Evolutionary conservation across 352 stramenopile species (phyloP).

Genomic region (Pythium oligandrum): DNA sequence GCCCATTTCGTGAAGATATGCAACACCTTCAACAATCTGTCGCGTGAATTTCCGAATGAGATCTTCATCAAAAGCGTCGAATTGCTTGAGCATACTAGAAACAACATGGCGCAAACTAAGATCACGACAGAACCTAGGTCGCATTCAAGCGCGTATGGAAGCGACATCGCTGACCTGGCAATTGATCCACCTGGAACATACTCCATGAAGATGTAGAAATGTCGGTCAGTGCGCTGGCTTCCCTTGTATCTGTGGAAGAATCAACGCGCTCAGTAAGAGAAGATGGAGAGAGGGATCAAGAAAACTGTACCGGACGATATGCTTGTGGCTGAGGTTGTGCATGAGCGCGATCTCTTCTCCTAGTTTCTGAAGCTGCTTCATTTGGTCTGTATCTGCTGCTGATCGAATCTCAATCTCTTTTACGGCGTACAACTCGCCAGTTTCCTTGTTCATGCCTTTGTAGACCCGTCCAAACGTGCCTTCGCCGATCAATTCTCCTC

Average conservation of each 20-base stretch:
- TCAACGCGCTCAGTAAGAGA: not conserved
- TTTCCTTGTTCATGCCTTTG: slow-evolving; percentile 91
- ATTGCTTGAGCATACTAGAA: slow-evolving; percentile 87
- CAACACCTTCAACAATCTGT: slow-evolving; percentile 89
- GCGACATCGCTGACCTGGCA: slow-evolving; percentile 33
- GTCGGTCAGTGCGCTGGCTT: slow-evolving; percentile 62
- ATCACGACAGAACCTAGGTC: no score
- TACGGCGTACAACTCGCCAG: slow-evolving; percentile 87
- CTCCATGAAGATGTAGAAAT: slow-evolving; percentile 96
- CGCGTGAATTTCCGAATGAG: slow-evolving; percentile 89
- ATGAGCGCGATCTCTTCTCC: slow-evolving; percentile 93
- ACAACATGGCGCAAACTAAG: slow-evolving; percentile 5
- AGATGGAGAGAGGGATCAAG: not conserved
- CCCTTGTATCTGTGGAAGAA: slow-evolving; percentile 58
- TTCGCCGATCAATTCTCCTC: slow-evolving; percentile 91
- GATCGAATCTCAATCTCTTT: slow-evolving; percentile 86
- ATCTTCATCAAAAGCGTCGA: slow-evolving; percentile 89
- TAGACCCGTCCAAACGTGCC: slow-evolving; percentile 96
- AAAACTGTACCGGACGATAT: slow-evolving; percentile 90
- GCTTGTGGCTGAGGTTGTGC: slow-evolving; percentile 91
- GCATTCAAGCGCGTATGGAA: not conserved
- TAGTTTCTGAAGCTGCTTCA: slow-evolving; percentile 71
- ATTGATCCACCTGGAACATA: slow-evolving; percentile 93
- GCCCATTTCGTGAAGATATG: slow-evolving; percentile 89
- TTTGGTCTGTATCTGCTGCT: slow-evolving; percentile 40